These are phyloP conservation scores for Neurospora discreta DNA, from an alignment of 495 filamentous ascomycete genomes.

Conservation along the genomic window DNA sequence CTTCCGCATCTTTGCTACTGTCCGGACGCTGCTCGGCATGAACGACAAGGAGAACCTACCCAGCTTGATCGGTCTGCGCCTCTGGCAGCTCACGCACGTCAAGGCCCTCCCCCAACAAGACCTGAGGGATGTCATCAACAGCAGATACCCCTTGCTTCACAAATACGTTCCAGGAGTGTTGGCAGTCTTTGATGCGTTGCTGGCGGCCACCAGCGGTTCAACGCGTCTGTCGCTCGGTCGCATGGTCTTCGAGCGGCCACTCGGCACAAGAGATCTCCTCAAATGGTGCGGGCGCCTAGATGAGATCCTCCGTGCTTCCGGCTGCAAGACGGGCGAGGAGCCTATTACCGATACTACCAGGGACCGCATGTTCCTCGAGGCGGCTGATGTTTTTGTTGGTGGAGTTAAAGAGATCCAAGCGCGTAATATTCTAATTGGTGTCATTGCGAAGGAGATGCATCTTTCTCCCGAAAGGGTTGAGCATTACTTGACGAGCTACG, in stretches of 20 bases:
- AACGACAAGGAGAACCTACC: constrained; percentile 55
- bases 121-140: constrained; percentile 58
- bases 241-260: constrained; percentile 43
- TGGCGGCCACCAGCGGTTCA: constrained; percentile 38
- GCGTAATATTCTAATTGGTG: constrained; percentile 47
- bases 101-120: constrained; percentile 57
- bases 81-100: constrained; percentile 70
- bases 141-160: constrained; percentile 56
- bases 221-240: constrained; percentile 44
- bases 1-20: constrained; percentile 84
- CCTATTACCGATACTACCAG: constrained; percentile 57
- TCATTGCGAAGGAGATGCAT: constrained; percentile 74
- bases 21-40: constrained; percentile 64
- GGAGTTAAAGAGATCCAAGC: constrained; percentile 56
- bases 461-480: constrained; percentile 68
- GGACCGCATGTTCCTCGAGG: constrained; percentile 84
- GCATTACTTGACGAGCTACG: constrained; percentile 55
- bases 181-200: constrained; percentile 60
- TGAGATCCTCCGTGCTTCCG: constrained; percentile 42
- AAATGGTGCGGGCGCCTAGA: constrained; percentile 79
- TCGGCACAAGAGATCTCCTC: constrained; percentile 71
- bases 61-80: constrained; percentile 57
- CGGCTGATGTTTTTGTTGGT: constrained; percentile 78
- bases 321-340: constrained; percentile 61
- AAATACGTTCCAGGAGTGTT: constrained; percentile 61